A percentile compares a stretch with the other conserved stretches of the same genome.
phyloP scores from a whole-genome alignment of 148 eudicot species.

The Heliamphora exappendiculata region DNA sequence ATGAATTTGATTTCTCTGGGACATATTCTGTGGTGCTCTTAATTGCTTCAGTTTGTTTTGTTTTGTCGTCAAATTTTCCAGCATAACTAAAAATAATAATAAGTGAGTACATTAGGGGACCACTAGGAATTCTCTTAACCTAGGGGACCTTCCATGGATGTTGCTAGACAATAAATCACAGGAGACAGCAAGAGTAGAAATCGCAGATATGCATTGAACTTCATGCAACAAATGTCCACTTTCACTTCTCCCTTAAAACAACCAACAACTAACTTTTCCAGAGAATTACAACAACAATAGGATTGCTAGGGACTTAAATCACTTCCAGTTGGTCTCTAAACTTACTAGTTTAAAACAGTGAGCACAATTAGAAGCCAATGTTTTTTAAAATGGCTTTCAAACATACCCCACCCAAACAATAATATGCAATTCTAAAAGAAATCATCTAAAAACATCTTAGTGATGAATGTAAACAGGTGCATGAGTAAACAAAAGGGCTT shows the following conservation, averaged over 20 bases:
- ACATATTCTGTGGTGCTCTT: not conserved
- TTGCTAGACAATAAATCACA: not conserved
- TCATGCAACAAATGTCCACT: constrained; percentile 1
- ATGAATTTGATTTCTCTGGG: not conserved
- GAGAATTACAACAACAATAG: constrained; percentile 1
- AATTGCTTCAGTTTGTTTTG: not conserved
- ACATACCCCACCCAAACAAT: not conserved
- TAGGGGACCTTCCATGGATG: not conserved
- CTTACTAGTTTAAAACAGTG: not conserved
- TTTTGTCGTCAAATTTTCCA: not conserved
- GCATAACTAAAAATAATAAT: not conserved
- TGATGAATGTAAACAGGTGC: not conserved
- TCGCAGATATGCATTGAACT: not conserved
- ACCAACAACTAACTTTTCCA: not conserved
- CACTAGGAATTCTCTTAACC: not conserved
- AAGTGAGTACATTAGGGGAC: not conserved
- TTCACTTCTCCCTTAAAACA: constrained; percentile 1
- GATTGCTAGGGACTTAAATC: not conserved
- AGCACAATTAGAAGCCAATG: not conserved
- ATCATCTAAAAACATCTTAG: constrained; percentile 3
- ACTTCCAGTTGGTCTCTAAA: not conserved
- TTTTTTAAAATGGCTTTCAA: not conserved
- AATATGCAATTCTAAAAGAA: not conserved
- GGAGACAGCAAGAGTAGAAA: not conserved
- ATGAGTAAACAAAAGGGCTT: constrained; percentile 12